A percentile compares a stretch with the other conserved stretches of the same genome.
These are phyloP conservation scores for Albifimbria verrucaria DNA, from an alignment of 2,329 filamentous ascomycete species.

Conservation along the genomic window DNA sequence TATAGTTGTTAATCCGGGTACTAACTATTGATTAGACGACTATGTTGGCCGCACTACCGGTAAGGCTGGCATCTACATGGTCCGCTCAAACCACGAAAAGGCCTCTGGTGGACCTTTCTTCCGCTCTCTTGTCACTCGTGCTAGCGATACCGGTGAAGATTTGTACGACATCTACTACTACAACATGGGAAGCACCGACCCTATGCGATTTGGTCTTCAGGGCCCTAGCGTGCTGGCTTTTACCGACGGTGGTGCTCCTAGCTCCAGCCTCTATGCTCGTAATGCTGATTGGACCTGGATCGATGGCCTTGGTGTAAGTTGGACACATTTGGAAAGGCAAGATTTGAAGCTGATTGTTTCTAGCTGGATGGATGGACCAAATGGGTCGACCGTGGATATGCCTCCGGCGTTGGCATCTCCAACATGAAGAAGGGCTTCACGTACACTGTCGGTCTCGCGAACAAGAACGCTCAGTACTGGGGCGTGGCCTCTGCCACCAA, in stretches of 20 bases:
- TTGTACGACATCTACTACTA: conserved; percentile 41
- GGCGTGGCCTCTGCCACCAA: conserved; percentile 16
- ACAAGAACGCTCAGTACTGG: conserved; percentile 34
- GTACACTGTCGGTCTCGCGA: conserved; percentile 34
- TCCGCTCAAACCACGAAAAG: conserved; percentile 38
- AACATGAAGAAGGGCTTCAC: conserved; percentile 36
- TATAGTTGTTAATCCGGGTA: background rate
- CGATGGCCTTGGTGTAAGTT: conserved; percentile 23
- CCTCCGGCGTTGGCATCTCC: conserved; percentile 25
- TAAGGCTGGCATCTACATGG: conserved; percentile 32
- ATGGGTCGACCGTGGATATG: conserved; percentile 22
- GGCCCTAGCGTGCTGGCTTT: conserved; percentile 37
- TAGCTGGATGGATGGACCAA: conserved; percentile 29
- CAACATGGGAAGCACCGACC: conserved; percentile 39
- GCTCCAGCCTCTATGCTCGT: conserved; percentile 29
- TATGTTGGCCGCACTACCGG: conserved; percentile 32
- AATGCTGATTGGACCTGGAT: conserved; percentile 32
- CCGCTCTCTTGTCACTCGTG: conserved; percentile 34
- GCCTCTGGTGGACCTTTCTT: conserved; percentile 36
- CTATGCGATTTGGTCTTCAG: conserved; percentile 37
- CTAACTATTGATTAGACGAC: conserved; percentile 23
- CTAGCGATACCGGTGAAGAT: conserved; percentile 30
- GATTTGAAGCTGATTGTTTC: background rate
- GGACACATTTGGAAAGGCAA: background rate
- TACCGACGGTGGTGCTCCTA: conserved; percentile 33